Evolutionary conservation across 192 early-diverging fungal genomes (phyloP), one percentile per base, ranked within the genome.

Genomic region (Dimargaris cristalligena): DNA sequence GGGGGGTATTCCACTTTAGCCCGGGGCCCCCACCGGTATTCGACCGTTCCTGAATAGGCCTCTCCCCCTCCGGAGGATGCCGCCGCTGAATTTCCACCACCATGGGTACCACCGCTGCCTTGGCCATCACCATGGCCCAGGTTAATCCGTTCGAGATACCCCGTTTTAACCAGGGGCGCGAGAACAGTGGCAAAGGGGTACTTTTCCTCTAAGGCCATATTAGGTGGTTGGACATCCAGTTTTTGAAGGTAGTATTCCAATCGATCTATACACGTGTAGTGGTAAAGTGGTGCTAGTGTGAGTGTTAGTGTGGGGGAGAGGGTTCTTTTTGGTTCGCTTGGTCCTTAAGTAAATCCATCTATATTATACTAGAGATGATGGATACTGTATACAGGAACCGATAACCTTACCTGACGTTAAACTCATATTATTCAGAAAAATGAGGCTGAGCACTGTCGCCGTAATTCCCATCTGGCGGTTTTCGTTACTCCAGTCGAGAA

Each of bases 11-110:
- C 69, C 16, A 71, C 58, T 51, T 67, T 71, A 2, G 69, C 64
- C 33, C 69, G 54, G 23, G 69, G 69, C 11, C 69, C 69, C 64
- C 61, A 63, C 9, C 26, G 41, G 55, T 71, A 71, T 34, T 63
- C 64, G 31, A 44, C 44, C 26, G 23, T 25, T 2, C 16, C 8
- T 16, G 23, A 25, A 16, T 18, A 14, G 50, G 38, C 38, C 6
- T 41, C 38, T 52, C 50, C 50, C 13, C 26, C 16, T 11, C 50
- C 50, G 50, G n/a, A n/a, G n/a, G n/a, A n/a, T n/a, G n/a, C n/a
- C n/a, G n/a, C n/a, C n/a, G n/a, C n/a, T n/a, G n/a, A n/a, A n/a
- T n/a, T n/a, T n/a, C n/a, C n/a, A n/a, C n/a, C n/a, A n/a, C n/a
- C n/a, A n/a, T n/a, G n/a, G n/a, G n/a, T n/a, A n/a, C n/a, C n/a